A percentile compares a stretch with the other conserved stretches of the same genome.
These are phyloP conservation scores for Auricularia heimuer DNA, from an alignment of 768 basidiomycete genomes.

Conservation along the genomic window DNA sequence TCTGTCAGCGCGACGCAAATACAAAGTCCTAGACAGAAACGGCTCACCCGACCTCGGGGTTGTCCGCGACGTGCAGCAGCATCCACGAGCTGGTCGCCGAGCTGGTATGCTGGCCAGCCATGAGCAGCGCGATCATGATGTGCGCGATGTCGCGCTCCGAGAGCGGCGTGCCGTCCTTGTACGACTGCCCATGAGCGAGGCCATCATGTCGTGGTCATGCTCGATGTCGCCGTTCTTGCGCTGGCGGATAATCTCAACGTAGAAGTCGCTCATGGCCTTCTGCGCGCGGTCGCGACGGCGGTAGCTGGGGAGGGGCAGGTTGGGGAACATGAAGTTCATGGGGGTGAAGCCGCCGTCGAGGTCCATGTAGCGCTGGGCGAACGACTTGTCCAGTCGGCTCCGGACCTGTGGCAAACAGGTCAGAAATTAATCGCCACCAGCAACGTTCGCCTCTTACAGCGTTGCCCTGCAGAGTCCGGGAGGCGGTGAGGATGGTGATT, in stretches of 20 bases:
- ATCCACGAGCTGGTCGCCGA: conserved; percentile 89
- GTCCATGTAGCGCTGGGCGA: conserved; percentile 76
- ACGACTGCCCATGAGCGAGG: conserved; percentile 72
- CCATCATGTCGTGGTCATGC: conserved; percentile 86
- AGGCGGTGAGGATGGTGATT: conserved; percentile 91
- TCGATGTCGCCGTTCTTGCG: conserved; percentile 39
- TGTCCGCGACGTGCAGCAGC: conserved; percentile 75
- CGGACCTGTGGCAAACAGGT: conserved; percentile 37
- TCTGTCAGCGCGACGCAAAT: conserved; percentile 3
- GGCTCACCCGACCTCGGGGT: conserved; percentile 64
- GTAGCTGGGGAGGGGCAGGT: conserved; percentile 85
- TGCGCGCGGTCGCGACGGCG: conserved; percentile 83
- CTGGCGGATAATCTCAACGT: conserved; percentile 73
- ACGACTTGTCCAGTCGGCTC: conserved; percentile 62
- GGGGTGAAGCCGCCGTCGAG: conserved; percentile 96
- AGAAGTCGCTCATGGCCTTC: conserved; percentile 88
- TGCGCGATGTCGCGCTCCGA: conserved; percentile 91
- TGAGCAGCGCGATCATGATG: conserved; percentile 96
- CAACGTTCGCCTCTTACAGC: conserved; percentile 29
- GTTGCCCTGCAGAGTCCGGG: conserved; percentile 84
- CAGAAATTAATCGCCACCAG: no score
- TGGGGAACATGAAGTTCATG: conserved; percentile 90
- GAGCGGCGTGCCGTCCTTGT: conserved; percentile 69
- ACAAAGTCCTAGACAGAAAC: not conserved
- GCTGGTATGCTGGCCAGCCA: conserved; percentile 99